Evolutionary conservation across 2,329 filamentous ascomycete genomes (phyloP), one percentile per base, ranked within the genome.

Genomic region (Cordyceps cateniannulata): DNA sequence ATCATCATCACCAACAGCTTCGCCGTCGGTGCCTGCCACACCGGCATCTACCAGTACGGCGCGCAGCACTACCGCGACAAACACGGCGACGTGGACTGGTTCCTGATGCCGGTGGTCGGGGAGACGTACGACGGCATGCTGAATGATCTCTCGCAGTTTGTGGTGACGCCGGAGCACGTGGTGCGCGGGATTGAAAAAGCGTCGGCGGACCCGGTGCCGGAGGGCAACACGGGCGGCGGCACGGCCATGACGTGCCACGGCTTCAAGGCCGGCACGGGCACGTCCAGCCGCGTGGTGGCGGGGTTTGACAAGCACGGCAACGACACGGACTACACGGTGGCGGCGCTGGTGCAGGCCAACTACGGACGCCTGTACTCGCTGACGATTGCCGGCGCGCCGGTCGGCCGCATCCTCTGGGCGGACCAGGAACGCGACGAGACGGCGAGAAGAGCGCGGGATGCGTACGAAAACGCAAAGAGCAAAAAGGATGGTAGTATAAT

Each of bases 251-350:
- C 82, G 29, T 85, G 81, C 66, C 82, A 85, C 66, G 80, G 79
- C 65, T 85, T 84, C 72, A 86, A 86, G 67, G 85, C 83, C 44
- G 85, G 84, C 2, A 87, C 84, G 0, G 84, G 85, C 12, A 82
- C 79, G 2, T 78, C 78, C 63, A 82, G 78, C 53, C 77, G 85
- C 25, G 62, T 84, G 12, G 60, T 65, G 3, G 58, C 48, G 14
- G 77, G 78, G 0, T 63, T 73, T 24, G 74, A 73, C 59, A 62
- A 29, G 24, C 64, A 65, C 5, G 66, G 62, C 2, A 65, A 64
- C 7, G 67, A 68, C 12, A 75, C 69, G 60, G 71, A 71, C 14
- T 87, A 83, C 66, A 85, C 81, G 0, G 74, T 87, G 40, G 85
- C 73, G 0, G 83, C 79, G 1, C 72, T 88, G 16, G 81, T 84